These are phyloP conservation scores for Alternaria infectoria DNA, from an alignment of 2,329 filamentous ascomycete genomes.

Conservation along the genomic window DNA sequence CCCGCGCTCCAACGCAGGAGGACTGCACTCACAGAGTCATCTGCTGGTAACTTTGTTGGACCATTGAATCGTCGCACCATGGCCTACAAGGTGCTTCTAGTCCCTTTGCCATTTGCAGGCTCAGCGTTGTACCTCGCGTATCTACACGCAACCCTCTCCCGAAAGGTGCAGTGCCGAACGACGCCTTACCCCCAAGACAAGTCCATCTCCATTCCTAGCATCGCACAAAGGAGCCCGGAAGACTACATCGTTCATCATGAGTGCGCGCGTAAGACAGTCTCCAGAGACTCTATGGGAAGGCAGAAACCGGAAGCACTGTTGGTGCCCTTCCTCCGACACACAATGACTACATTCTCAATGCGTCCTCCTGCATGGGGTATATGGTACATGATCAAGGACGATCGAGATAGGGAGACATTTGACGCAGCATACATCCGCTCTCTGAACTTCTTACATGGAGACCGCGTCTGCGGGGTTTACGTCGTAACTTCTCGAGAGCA, in stretches of 20 bases:
- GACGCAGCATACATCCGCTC: neutral
- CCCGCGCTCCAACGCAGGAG: neutral
- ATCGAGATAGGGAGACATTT: neutral
- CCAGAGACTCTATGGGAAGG: neutral
- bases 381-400: neutral
- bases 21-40: no score
- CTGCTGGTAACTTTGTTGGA: no score
- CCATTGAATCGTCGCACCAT: neutral
- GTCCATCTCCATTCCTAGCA: neutral
- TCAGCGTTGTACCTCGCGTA: neutral
- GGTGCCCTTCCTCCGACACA: neutral
- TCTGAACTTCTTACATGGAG: neutral
- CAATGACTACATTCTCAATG: neutral
- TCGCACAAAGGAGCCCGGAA: neutral
- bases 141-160: neutral
- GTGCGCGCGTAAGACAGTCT: neutral
- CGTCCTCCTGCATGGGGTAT: neutral
- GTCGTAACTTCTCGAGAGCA: neutral
- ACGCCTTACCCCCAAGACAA: neutral
- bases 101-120: neutral
- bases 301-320: neutral
- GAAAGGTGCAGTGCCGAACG: neutral
- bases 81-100: neutral
- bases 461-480: neutral
- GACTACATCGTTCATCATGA: neutral